Conservation (phyloP, 345 rosid species). For the Turnera subulata region DNA sequence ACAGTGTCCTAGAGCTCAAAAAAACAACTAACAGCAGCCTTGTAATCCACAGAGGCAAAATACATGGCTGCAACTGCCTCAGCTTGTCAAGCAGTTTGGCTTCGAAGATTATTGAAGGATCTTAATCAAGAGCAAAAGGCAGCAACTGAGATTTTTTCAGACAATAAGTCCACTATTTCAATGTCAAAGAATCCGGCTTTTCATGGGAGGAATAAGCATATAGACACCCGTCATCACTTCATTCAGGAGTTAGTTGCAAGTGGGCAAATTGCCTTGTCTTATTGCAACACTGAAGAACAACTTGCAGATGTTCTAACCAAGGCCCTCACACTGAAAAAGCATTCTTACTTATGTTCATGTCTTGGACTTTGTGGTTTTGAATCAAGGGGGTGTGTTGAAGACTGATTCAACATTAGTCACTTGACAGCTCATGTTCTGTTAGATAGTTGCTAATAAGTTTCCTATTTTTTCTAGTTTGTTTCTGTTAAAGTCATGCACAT, state of each 20-base stretch:
- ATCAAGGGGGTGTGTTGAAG: not conserved
- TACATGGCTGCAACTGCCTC: conserved; percentile 1
- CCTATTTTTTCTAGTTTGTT: not conserved
- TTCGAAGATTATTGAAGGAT: too few relatives aligned
- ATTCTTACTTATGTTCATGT: too few relatives aligned
- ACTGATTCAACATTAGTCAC: not conserved
- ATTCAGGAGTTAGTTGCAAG: conserved; percentile 1
- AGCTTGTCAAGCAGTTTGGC: conserved; percentile 1
- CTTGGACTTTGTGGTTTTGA: too few relatives aligned
- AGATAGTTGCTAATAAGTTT: not conserved
- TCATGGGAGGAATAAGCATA: not conserved
- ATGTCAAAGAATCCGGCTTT: not conserved
- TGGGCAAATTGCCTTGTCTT: not conserved
- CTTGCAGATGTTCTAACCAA: too few relatives aligned
- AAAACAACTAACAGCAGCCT: not conserved
- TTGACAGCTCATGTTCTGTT: not conserved
- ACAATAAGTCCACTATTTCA: not conserved
- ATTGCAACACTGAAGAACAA: not conserved
- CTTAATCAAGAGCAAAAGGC: too few relatives aligned
- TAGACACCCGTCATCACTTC: conserved; percentile 1
- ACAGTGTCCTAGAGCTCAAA: not conserved
- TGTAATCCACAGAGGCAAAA: conserved; percentile 1
- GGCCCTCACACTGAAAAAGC: too few relatives aligned
- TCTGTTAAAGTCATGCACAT: too few relatives aligned
- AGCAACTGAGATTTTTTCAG: not conserved